Conservation (phyloP, 768 basidiomycete species). For the Leccinum uliginosum region DNA sequence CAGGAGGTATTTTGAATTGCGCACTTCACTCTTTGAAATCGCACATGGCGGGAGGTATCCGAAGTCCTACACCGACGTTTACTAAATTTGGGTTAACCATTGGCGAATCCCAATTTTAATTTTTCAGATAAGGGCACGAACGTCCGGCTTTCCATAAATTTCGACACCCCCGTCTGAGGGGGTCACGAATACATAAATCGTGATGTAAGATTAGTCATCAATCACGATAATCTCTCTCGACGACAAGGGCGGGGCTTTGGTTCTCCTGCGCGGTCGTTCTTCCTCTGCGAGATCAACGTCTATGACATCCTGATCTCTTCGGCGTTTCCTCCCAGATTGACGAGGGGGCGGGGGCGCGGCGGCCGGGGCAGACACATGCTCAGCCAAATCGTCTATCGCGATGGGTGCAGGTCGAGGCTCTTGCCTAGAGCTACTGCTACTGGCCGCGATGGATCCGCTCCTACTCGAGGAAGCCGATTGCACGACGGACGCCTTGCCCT, state of each 20-base stretch:
- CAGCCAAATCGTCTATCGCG: slow-evolving; percentile 31
- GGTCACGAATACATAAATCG: background rate
- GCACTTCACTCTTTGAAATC: too few species aligned
- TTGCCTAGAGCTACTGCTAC: slow-evolving; percentile 15
- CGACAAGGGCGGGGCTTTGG: slow-evolving; percentile 2
- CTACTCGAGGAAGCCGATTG: slow-evolving; percentile 6
- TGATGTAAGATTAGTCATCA: slow-evolving; percentile 11
- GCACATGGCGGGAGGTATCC: too few species aligned
- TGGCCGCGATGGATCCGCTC: background rate
- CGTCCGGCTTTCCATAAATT: too few species aligned
- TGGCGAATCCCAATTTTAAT: too few species aligned
- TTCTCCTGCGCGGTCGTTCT: slow-evolving; percentile 19
- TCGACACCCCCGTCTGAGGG: slow-evolving; percentile 11
- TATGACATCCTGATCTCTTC: slow-evolving; percentile 24
- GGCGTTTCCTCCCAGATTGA: slow-evolving; percentile 34
- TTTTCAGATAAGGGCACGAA: too few species aligned
- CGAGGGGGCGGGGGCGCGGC: background rate
- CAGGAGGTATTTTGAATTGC: too few species aligned
- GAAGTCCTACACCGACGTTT: too few species aligned
- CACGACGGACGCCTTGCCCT: slow-evolving; percentile 24
- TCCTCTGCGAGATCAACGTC: slow-evolving; percentile 32
- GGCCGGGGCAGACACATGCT: slow-evolving; percentile 15
- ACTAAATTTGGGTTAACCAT: too few species aligned
- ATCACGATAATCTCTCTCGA: slow-evolving; percentile 45
- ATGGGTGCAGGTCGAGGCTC: slow-evolving; percentile 19